A percentile compares a stretch with the other conserved stretches of the same genome.
Evolutionary conservation across 73 alveolate species (phyloP).

Genomic region (Paramecium primaurelia): DNA sequence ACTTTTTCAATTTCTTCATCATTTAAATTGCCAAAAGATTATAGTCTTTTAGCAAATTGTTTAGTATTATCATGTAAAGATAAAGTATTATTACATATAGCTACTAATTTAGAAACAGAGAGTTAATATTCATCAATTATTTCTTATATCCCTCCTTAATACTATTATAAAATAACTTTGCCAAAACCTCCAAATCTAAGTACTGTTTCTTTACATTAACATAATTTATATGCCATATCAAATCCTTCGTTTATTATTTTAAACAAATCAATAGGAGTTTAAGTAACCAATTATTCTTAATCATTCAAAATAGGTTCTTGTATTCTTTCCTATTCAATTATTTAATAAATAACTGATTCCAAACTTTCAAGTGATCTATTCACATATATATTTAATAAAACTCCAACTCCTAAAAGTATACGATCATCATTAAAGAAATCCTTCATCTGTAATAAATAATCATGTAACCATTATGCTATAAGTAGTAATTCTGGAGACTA

Average conservation of each 20-base stretch:
- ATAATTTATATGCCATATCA: constrained; percentile 37
- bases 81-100: background rate
- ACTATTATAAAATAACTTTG: background rate
- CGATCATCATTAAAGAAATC: constrained; percentile 56
- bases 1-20: constrained; percentile 12
- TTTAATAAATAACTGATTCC: constrained; percentile 32
- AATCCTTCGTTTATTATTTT: constrained; percentile 55
- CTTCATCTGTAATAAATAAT: constrained; percentile 9
- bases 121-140: background rate
- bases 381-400: background rate
- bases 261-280: constrained; percentile 48
- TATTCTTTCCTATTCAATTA: constrained; percentile 31
- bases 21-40: background rate
- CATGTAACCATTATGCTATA: constrained; percentile 22
- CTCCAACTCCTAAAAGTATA: constrained; percentile 9
- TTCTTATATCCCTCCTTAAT: background rate
- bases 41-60: background rate
- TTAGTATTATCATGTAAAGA: constrained; percentile 1
- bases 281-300: background rate
- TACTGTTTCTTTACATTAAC: constrained; percentile 13
- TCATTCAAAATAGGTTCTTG: background rate
- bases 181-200: background rate
- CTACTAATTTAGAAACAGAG: background rate
- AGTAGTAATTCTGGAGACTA: constrained; percentile 8
- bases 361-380: constrained; percentile 41